Evolutionary conservation across 1,284 basidiomycete species (phyloP).

Genomic region (Rhodotorula mucilaginosa): DNA sequence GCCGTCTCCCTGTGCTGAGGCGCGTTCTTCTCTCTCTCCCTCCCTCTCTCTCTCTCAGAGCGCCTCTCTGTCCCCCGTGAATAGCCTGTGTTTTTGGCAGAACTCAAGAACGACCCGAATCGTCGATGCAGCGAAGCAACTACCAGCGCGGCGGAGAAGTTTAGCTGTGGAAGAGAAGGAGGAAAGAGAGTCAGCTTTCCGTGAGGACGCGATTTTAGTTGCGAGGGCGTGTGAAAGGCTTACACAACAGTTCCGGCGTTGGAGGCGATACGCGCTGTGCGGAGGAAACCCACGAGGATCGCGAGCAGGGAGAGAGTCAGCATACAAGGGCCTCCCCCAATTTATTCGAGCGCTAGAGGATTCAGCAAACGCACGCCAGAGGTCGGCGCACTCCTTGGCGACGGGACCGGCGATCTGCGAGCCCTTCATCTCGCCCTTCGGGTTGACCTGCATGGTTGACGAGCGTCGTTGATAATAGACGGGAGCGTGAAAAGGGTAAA

Average conservation of each 20-base stretch:
- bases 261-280: conserved; percentile 53
- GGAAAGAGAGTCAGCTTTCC: not conserved
- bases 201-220: too few species aligned
- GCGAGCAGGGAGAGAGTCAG: not conserved
- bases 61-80: too few species aligned
- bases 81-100: not conserved
- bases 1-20: too few species aligned
- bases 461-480: not conserved
- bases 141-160: conserved; percentile 4
- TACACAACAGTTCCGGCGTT: conserved; percentile 97
- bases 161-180: not conserved
- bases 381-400: conserved; percentile 91
- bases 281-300: too few species aligned
- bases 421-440: conserved; percentile 99
- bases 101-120: not conserved
- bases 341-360: not conserved
- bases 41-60: not conserved
- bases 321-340: not conserved
- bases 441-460: conserved; percentile 57
- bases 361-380: conserved; percentile 69
- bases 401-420: conserved; percentile 94
- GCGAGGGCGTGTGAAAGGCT: conserved; percentile 28
- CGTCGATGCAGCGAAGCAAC: conserved; percentile 3
- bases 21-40: not conserved
- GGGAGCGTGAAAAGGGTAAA: not conserved